Evolutionary conservation across 805 yeast species (phyloP), one percentile per base, ranked within the genome.

Genomic region (Wickerhamiella kurtzmanii): DNA sequence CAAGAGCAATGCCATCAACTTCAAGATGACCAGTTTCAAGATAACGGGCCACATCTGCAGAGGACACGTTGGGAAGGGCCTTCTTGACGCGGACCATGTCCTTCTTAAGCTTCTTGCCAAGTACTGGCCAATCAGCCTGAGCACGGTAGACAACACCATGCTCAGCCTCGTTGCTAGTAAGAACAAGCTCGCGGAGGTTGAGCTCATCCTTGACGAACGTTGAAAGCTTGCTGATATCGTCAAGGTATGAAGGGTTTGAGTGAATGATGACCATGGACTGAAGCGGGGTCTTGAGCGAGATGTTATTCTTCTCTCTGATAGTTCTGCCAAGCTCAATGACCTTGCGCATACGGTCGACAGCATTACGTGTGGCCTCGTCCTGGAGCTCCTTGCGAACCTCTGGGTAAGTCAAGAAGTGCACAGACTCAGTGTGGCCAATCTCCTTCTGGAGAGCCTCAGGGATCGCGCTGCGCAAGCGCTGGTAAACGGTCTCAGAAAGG

Each of bases 121-220:
- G 75, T 18, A 87, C 85, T 49, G 97, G 95, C 98, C 99, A 92
- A 71, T 92, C 99, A 43, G 98, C 98, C 65, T 84, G 94, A 39
- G 89, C 96, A 53, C 75, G 77, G 72, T 88, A 89, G 63, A 81
- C 83, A 51, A 92, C 97, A 59, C 88, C 92, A 63, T 88, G 89
- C 61, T 81, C 79, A 57, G 73, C 79, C 70, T 92, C 99, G 62
- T 92, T 96, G 20, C 83, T 73, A 18, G 96, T 87, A 58, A 92
- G 80, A 58, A 85, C 70, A 46, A 92, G 64, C 56, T 84, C 92
- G 66, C 95, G 82, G 50, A 92, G 82, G 62, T 92, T 92, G 65
- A 92, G 77, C 70, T 92, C 98, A 59, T 89, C 97, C 48, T 75
- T 64, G 57, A 92, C 80, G 67, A 89, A 92, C 37, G 70, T 67